Evolutionary conservation across 208 protist species (phyloP).

Genomic region (Trypanosoma vivax): DNA sequence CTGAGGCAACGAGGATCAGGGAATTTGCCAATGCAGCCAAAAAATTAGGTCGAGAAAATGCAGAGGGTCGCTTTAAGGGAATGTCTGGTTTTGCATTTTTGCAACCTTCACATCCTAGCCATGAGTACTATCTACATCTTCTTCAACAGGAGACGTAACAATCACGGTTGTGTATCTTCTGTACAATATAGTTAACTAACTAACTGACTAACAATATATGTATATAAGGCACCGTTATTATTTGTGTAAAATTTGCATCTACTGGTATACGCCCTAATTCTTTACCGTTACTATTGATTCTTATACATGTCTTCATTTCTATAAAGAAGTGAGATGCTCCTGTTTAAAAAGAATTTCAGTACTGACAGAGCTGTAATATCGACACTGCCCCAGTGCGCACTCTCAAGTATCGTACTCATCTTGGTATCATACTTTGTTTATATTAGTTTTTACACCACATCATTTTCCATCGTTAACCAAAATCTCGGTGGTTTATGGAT

Average conservation of each 20-base stretch:
- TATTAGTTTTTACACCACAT: conserved; percentile 16
- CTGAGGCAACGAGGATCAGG: conserved; percentile 54
- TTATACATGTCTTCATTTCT: no score
- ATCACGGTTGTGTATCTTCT: not conserved
- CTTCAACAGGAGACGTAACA: conserved; percentile 19
- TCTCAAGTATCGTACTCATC: conserved; percentile 6
- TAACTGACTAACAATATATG: conserved; percentile 1
- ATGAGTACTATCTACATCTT: conserved; percentile 69
- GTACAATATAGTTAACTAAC: not conserved
- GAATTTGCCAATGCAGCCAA: conserved; percentile 59
- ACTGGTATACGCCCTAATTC: conserved; percentile 20
- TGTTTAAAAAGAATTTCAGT: not conserved
- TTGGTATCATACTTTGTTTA: conserved; percentile 10
- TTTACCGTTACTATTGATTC: no score
- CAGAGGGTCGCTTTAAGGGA: conserved; percentile 55
- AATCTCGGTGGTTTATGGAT: conserved; percentile 10
- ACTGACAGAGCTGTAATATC: not conserved
- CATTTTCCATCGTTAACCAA: conserved; percentile 1
- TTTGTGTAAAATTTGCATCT: conserved; percentile 23
- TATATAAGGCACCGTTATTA: conserved; percentile 7
- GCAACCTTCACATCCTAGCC: conserved; percentile 45
- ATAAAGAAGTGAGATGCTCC: not conserved
- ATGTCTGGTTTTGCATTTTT: conserved; percentile 83
- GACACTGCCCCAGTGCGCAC: not conserved
- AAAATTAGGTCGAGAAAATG: conserved; percentile 53